phyloP scores from a whole-genome alignment of 192 early-diverging fungal genomes.

The Coemansia sp. region DNA sequence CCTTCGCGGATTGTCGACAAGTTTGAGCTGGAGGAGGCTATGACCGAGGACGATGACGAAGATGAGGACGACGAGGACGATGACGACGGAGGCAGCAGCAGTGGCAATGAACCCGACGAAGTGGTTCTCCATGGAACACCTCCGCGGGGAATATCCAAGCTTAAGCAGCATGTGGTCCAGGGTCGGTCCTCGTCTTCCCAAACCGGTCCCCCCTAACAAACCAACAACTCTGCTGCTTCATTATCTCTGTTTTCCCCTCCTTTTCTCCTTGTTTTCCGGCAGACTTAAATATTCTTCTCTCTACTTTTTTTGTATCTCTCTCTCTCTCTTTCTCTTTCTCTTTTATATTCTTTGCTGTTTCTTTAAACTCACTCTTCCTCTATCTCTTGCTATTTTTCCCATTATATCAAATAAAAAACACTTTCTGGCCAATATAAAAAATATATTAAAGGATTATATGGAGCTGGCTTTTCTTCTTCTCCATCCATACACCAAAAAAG shows the following conservation, averaged over 20 bases:
- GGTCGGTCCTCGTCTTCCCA: conserved; percentile 7
- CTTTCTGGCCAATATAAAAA: neutral
- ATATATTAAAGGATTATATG: neutral
- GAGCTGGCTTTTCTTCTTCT: conserved; percentile 9
- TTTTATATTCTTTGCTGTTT: conserved; percentile 2
- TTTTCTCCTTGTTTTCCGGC: no score
- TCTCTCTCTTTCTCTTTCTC: conserved; percentile 1
- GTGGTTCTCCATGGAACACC: conserved; percentile 39
- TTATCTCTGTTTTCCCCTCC: no score
- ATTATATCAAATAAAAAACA: neutral
- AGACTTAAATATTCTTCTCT: no score
- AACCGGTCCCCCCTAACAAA: neutral
- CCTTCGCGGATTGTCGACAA: conserved; percentile 18
- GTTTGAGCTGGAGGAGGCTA: conserved; percentile 22
- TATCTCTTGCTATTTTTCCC: neutral
- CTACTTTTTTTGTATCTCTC: neutral
- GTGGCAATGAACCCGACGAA: neutral
- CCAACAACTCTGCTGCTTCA: no score
- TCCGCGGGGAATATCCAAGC: conserved; percentile 24
- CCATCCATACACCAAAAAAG: conserved; percentile 37
- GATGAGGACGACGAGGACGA: conserved; percentile 13
- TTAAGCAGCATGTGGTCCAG: conserved; percentile 22
- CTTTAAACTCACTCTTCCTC: conserved; percentile 3
- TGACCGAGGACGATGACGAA: conserved; percentile 37
- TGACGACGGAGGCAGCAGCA: conserved; percentile 6